A percentile compares a stretch with the other conserved stretches of the same genome.
Conservation (phyloP, 768 basidiomycete species). For the Pisolithus tinctorius region DNA sequence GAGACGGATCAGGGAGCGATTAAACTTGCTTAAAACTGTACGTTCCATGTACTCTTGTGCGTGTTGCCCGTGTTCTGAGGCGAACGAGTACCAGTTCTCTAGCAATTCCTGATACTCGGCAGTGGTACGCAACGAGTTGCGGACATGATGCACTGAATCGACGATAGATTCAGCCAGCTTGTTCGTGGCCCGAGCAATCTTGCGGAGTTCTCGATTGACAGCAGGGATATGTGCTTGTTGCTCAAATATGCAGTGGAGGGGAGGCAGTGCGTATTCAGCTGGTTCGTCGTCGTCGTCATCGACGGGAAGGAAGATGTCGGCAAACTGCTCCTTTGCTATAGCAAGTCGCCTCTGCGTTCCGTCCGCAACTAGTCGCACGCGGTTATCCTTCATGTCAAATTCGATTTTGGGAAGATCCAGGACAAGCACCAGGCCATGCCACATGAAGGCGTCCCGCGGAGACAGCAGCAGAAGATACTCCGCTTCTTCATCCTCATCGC, state of each 20-base stretch:
- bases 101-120: constrained; percentile 75
- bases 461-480: constrained; percentile 84
- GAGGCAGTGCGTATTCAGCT: constrained; percentile 35
- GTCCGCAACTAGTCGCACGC: constrained; percentile 89
- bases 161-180: constrained; percentile 90
- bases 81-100: constrained; percentile 93
- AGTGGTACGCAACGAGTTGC: constrained; percentile 52
- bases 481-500: constrained; percentile 50
- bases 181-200: constrained; percentile 85
- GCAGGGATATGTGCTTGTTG: constrained; percentile 86
- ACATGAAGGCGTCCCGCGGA: constrained; percentile 79
- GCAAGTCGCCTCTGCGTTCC: constrained; percentile 73
- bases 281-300: constrained; percentile 56
- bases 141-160: constrained; percentile 84
- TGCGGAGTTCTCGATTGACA: constrained; percentile 85
- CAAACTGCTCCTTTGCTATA: constrained; percentile 72
- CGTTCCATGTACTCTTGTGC: constrained; percentile 86
- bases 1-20: constrained; percentile 76
- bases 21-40: constrained; percentile 63
- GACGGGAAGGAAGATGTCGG: constrained; percentile 51
- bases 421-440: constrained; percentile 85
- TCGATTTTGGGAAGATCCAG: constrained; percentile 69
- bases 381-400: constrained; percentile 77
- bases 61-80: constrained; percentile 92
- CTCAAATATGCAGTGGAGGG: constrained; percentile 54